Percentiles rank a stretch among this genome's conserved stretches.
phyloP scores from a whole-genome alignment of 202 grass and related monocot genomes.

The Panicum virgatum region DNA sequence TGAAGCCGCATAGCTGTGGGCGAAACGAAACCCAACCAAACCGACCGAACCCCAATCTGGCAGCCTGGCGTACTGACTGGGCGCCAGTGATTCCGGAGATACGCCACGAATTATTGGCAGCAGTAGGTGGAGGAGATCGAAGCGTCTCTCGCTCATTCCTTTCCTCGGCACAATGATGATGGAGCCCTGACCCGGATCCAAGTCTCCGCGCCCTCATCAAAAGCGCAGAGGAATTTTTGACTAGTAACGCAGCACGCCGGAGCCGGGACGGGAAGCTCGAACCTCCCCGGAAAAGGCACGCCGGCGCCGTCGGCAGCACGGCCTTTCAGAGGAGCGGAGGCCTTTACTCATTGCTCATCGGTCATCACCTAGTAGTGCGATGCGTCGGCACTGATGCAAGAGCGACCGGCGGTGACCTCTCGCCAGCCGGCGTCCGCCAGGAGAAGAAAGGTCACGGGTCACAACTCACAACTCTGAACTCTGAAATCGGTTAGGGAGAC shows the following conservation, averaged over 20 bases:
- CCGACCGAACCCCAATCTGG: background rate
- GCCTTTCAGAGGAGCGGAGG: no score
- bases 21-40: background rate
- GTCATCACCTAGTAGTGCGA: no score
- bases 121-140: slow-evolving; percentile 21
- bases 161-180: background rate
- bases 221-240: no score
- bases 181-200: no score
- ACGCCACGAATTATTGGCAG: slow-evolving; percentile 39
- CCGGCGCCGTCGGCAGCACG: background rate
- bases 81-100: background rate
- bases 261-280: background rate
- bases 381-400: background rate
- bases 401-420: background rate
- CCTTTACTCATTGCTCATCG: no score
- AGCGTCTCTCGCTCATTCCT: no score
- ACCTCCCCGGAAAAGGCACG: slow-evolving; percentile 5
- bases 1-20: no score
- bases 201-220: no score
- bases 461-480: no score
- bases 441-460: background rate
- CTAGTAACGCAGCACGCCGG: background rate
- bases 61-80: background rate
- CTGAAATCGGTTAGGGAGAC: background rate
- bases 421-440: no score